Percentiles rank a stretch among this genome's conserved stretches.
phyloP scores from a whole-genome alignment of 2,329 filamentous ascomycete genomes.

The Calonectria fujianensis region DNA sequence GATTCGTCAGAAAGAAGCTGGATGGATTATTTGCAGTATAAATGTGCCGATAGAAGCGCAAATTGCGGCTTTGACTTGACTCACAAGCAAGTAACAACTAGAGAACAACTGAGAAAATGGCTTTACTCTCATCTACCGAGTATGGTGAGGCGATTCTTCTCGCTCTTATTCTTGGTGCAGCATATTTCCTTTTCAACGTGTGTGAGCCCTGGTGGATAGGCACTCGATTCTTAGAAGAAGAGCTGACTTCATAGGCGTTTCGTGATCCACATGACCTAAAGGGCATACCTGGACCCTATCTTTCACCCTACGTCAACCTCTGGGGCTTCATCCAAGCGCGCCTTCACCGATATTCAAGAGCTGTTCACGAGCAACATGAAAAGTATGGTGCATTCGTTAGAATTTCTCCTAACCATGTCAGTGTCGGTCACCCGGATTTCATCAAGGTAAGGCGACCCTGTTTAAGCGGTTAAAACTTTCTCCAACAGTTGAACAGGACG shows the following conservation, averaged over 20 bases:
- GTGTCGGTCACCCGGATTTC: background rate
- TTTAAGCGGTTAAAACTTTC: background rate
- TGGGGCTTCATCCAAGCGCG: conserved; percentile 1
- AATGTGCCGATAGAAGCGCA: background rate
- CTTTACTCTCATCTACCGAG: background rate
- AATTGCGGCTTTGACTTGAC: background rate
- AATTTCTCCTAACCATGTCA: conserved; percentile 10
- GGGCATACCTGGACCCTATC: conserved; percentile 1
- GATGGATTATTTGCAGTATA: background rate
- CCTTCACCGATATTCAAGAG: conserved; percentile 1
- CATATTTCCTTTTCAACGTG: background rate
- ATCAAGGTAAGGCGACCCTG: background rate
- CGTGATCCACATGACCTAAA: background rate
- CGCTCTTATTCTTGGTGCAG: background rate
- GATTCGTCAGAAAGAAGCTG: background rate
- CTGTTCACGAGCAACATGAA: conserved; percentile 11
- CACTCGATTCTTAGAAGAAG: no score
- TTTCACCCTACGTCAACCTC: background rate
- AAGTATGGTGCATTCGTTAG: background rate
- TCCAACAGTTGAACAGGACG: background rate
- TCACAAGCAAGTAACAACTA: no score
- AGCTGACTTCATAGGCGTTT: background rate
- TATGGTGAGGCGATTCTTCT: background rate
- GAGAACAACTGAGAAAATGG: background rate
- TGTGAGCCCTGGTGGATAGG: background rate